Percentiles rank a stretch among this genome's conserved stretches.
Conservation (phyloP, 495 filamentous ascomycete species). For the Penicillium samsonianum region DNA sequence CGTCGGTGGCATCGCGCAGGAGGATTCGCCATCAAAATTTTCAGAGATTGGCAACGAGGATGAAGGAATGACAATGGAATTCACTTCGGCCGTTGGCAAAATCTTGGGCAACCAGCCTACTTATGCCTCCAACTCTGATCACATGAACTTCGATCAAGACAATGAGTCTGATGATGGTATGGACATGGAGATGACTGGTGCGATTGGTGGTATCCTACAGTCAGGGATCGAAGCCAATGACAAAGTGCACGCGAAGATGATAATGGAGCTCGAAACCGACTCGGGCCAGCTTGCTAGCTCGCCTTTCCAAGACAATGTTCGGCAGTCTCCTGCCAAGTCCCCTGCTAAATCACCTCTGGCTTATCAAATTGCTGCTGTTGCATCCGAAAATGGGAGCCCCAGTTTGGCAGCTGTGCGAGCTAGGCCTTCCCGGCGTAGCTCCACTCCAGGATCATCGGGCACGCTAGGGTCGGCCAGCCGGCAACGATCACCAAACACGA, state of each 20-base stretch:
- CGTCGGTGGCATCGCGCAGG: slow-evolving; percentile 61
- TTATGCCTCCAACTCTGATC: slow-evolving; percentile 29
- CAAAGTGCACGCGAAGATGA: slow-evolving; percentile 54
- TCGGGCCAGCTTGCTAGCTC: slow-evolving; percentile 55
- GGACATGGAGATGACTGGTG: slow-evolving; percentile 74
- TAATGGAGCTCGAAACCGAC: slow-evolving; percentile 62
- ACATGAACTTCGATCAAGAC: slow-evolving; percentile 37
- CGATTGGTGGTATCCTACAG: slow-evolving; percentile 66
- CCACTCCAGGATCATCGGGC: slow-evolving; percentile 38
- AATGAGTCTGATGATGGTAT: slow-evolving; percentile 45
- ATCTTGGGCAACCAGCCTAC: slow-evolving; percentile 50
- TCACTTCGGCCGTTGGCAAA: slow-evolving; percentile 72
- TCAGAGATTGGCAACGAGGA: slow-evolving; percentile 54
- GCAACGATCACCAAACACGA: slow-evolving; percentile 43
- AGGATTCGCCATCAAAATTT: slow-evolving; percentile 36
- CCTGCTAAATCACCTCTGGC: slow-evolving; percentile 31
- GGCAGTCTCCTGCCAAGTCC: slow-evolving; percentile 31
- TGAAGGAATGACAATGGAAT: slow-evolving; percentile 80
- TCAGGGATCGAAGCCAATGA: slow-evolving; percentile 37
- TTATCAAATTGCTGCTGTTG: slow-evolving; percentile 44
- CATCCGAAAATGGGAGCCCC: slow-evolving; percentile 62
- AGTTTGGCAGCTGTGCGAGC: slow-evolving; percentile 56
- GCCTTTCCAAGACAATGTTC: slow-evolving; percentile 49
- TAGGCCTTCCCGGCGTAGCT: slow-evolving; percentile 55
- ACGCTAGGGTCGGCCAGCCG: slow-evolving; percentile 46